Conservation (phyloP, 139 green algal genomes). For the Chlamydomonas eustigma region DNA sequence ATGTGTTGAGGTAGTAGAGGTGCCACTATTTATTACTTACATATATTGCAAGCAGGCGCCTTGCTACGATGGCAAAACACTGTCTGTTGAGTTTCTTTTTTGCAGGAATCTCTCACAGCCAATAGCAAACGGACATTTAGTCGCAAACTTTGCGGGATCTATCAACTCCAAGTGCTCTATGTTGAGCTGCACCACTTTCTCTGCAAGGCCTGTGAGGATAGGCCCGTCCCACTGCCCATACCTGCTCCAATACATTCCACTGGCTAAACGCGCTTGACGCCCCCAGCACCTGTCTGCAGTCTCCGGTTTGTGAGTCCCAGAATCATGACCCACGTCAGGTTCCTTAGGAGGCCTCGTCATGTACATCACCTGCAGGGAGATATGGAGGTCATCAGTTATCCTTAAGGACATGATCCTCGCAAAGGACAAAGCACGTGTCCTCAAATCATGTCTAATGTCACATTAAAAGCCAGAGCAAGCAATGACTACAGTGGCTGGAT, state of each 20-base stretch:
- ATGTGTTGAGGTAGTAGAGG: too few species aligned
- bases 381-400: neutral
- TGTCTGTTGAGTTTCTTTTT: too few species aligned
- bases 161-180: neutral
- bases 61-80: too few species aligned
- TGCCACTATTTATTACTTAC: too few species aligned
- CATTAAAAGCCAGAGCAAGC: neutral
- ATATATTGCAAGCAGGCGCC: too few species aligned
- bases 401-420: neutral
- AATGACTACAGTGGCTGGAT: too few species aligned
- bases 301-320: conserved; percentile 9
- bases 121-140: too few species aligned
- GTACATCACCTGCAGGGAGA: neutral
- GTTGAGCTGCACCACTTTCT: neutral
- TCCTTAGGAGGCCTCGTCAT: neutral
- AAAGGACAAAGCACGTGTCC: neutral
- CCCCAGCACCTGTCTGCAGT: conserved; percentile 23
- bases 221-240: neutral
- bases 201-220: neutral
- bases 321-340: neutral
- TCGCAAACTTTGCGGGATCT: too few species aligned
- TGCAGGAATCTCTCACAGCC: too few species aligned
- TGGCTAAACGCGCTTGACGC: neutral
- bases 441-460: neutral
- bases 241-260: neutral